phyloP scores from a whole-genome alignment of 768 basidiomycete species.

The Suillus occidentalis region DNA sequence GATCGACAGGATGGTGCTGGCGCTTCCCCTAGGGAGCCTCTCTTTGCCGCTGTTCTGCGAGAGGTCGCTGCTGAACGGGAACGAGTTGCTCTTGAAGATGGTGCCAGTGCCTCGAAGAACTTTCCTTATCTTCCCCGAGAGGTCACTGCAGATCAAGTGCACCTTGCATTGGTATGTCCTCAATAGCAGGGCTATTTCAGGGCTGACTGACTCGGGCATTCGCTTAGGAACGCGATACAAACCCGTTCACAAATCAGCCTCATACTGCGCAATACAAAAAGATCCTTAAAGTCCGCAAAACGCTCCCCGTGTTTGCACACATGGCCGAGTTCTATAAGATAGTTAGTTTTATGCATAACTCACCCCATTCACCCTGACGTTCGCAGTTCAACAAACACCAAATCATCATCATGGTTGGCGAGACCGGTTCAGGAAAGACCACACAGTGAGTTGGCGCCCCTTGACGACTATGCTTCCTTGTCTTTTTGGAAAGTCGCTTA shows the following conservation, averaged over 20 bases:
- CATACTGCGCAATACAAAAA: constrained; percentile 80
- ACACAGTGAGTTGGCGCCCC: constrained; percentile 70
- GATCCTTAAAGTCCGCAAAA: constrained; percentile 82
- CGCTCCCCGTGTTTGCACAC: constrained; percentile 87
- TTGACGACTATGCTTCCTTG: constrained; percentile 21
- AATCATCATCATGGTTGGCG: constrained; percentile 89
- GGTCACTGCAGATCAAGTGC: constrained; percentile 65
- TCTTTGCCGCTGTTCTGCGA: constrained; percentile 74
- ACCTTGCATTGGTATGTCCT: constrained; percentile 63
- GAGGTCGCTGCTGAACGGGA: constrained; percentile 64
- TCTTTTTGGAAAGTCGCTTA: constrained; percentile 23
- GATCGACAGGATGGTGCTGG: constrained; percentile 30
- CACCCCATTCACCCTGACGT: neutral
- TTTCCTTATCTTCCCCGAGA: constrained; percentile 73
- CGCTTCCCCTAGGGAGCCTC: constrained; percentile 49
- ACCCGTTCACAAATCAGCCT: constrained; percentile 85
- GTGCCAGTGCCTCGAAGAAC: constrained; percentile 36
- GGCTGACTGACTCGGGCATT: neutral
- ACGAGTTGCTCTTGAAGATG: constrained; percentile 3
- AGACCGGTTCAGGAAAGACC: constrained; percentile 95
- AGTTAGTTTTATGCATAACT: constrained; percentile 47
- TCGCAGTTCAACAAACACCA: constrained; percentile 48
- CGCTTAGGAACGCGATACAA: constrained; percentile 69
- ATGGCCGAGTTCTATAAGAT: constrained; percentile 93
- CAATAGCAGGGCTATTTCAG: neutral